A percentile compares a stretch with the other conserved stretches of the same genome.
Evolutionary conservation across 1,284 basidiomycete genomes (phyloP).

Genomic region (Xanthoconium separans): DNA sequence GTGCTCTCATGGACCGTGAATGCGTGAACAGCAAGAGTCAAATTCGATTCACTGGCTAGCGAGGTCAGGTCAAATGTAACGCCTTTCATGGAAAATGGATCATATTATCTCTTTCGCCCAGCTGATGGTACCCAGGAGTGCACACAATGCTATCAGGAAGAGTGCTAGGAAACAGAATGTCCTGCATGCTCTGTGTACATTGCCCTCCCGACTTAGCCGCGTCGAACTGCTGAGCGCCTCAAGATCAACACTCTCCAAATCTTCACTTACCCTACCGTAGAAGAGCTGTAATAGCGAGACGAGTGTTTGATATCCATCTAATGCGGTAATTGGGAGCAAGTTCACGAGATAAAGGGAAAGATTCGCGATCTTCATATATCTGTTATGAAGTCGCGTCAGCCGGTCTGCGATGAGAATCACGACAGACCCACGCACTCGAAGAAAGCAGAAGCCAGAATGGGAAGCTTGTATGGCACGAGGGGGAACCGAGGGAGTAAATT

Average conservation of each 20-base stretch:
- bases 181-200: conserved; percentile 18
- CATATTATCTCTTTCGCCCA: conserved; percentile 19
- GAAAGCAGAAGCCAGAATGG: conserved; percentile 37
- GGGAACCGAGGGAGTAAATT: conserved; percentile 44
- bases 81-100: not conserved
- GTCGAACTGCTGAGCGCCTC: conserved; percentile 14
- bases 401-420: not conserved
- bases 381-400: conserved; percentile 26
- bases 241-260: conserved; percentile 15
- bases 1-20: too few relatives aligned
- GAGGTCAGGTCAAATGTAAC: too few relatives aligned
- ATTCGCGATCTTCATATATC: conserved; percentile 61
- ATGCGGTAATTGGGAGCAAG: conserved; percentile 58
- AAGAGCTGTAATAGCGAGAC: conserved; percentile 38
- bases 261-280: not conserved
- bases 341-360: conserved; percentile 74
- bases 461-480: conserved; percentile 48
- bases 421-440: conserved; percentile 44
- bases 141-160: conserved; percentile 25
- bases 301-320: conserved; percentile 63
- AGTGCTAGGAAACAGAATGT: conserved; percentile 17
- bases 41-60: too few relatives aligned
- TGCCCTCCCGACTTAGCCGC: conserved; percentile 8
- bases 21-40: too few relatives aligned
- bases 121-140: conserved; percentile 19